Conservation (phyloP, 768 basidiomycete species). For the Tephrocybe sp. region DNA sequence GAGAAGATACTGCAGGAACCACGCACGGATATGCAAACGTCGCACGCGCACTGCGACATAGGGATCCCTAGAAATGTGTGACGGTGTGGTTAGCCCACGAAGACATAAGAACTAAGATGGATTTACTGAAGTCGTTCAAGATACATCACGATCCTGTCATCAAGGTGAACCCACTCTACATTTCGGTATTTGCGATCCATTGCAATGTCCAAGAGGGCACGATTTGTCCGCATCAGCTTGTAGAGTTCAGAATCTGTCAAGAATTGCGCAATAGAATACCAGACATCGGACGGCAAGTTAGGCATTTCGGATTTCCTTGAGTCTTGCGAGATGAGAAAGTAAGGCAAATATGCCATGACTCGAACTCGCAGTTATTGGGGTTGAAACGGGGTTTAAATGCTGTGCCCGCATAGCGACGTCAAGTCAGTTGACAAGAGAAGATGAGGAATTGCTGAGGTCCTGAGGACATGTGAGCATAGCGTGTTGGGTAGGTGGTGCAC, state of each 20-base stretch:
- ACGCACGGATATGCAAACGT: conserved; percentile 36
- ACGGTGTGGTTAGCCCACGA: not conserved
- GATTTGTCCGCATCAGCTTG: conserved; percentile 27
- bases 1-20: conserved; percentile 37
- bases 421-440: too few relatives aligned
- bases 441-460: too few relatives aligned
- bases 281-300: conserved; percentile 32
- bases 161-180: conserved; percentile 31
- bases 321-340: too few relatives aligned
- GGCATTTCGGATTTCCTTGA: too few relatives aligned
- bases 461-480: too few relatives aligned
- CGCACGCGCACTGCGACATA: conserved; percentile 30
- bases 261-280: conserved; percentile 26
- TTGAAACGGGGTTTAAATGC: too few relatives aligned
- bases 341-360: too few relatives aligned
- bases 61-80: conserved; percentile 24
- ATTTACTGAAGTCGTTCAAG: conserved; percentile 30
- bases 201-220: conserved; percentile 28
- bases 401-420: too few relatives aligned
- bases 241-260: conserved; percentile 11
- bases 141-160: conserved; percentile 23
- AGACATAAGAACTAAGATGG: not conserved
- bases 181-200: conserved; percentile 28
- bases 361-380: too few relatives aligned
- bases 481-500: too few relatives aligned